Base-by-base conservation (phyloP, 495 filamentous ascomycete genomes). In the Cercophora scortea region DNA sequence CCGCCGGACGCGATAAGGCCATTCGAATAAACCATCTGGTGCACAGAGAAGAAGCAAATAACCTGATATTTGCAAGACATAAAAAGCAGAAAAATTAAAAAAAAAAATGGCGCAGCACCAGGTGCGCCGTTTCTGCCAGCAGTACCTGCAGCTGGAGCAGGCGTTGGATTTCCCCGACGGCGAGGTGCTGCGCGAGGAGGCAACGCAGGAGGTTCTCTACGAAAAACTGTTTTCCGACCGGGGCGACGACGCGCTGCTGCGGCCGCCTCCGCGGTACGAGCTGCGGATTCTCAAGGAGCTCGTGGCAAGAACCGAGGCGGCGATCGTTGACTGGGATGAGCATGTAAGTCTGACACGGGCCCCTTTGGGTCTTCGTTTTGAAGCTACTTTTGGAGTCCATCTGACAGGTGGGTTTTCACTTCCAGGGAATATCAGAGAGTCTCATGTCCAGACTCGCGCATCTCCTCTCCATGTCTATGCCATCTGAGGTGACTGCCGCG, bases 271-370 rank as follows among this genome's bases (percentile, higher is more conserved):
- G 18, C 67, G 79, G 13, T 95, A 95, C 58, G 79, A 79, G 47
- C 62, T 85, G n/a, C 77, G 82, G 41, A 76, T 90, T 0, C 62
- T 95, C 49, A 95, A 93, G 66, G 67, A 76, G 51, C 70, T 95
- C 41, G 64, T 86, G 2, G 58, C 73, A 6, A 78, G 68, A 32
- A 80, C 94, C 35, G 88, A 94, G 66, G 66, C 72, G 9, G 72
- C 80, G 18, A 84, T 93, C 19, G 68, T 73, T 35, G 79, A 94
- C 66, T 89, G 88, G 54, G 88, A 93, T 49, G 75, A 85, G 70
- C 84, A 95, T 85, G 90, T 95, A 84, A 72, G 87, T 25, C 18
- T 48, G 40, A 5, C 4, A 10, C 15, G 6, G 1, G 8, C 40
- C 5, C n/a, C 38, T 13, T 32, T 19, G 8, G 25, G 17, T 25